Percentiles rank a stretch among this genome's conserved stretches.
These are phyloP conservation scores for Singerocomus inundabilis DNA, from an alignment of 1,284 basidiomycete species.

Conservation along the genomic window DNA sequence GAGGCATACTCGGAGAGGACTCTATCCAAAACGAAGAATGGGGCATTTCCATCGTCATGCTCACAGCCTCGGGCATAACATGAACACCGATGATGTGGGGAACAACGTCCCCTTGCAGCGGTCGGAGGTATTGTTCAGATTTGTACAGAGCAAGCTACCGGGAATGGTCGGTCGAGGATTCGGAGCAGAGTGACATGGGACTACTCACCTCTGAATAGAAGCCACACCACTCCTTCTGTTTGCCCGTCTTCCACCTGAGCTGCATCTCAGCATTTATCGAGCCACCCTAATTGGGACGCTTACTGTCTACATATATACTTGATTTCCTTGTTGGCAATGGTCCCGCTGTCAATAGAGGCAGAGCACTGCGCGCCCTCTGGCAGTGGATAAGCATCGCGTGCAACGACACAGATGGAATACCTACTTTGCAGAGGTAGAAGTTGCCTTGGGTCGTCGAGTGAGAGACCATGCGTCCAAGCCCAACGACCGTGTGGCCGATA, in stretches of 20 bases:
- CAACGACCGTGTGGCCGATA: slow-evolving; percentile 40
- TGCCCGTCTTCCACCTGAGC: slow-evolving; percentile 39
- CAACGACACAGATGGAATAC: not conserved
- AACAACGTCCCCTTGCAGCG: slow-evolving; percentile 52
- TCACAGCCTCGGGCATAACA: slow-evolving; percentile 37
- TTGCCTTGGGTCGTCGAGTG: slow-evolving; percentile 30
- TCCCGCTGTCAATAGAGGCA: slow-evolving; percentile 41
- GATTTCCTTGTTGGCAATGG: slow-evolving; percentile 35
- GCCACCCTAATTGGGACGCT: slow-evolving; percentile 13
- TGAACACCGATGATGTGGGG: slow-evolving; percentile 54
- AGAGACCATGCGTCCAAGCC: slow-evolving; percentile 39
- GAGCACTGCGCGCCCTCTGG: slow-evolving; percentile 43
- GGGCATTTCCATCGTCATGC: slow-evolving; percentile 53
- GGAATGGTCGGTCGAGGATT: slow-evolving; percentile 2
- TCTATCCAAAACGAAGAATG: slow-evolving; percentile 57
- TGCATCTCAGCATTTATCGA: slow-evolving; percentile 11
- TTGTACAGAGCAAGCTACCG: slow-evolving; percentile 41
- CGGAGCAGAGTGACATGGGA: not conserved
- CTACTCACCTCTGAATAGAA: slow-evolving; percentile 43
- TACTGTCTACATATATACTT: slow-evolving; percentile 50
- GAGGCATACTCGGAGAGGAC: slow-evolving; percentile 51
- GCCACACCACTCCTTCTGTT: slow-evolving; percentile 38
- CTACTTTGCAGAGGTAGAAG: slow-evolving; percentile 31
- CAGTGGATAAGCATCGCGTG: slow-evolving; percentile 7
- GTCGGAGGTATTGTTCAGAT: slow-evolving; percentile 44